These are phyloP conservation scores for Paraconiothyrium sp. DNA, from an alignment of 2,329 filamentous ascomycete species.

Conservation along the genomic window DNA sequence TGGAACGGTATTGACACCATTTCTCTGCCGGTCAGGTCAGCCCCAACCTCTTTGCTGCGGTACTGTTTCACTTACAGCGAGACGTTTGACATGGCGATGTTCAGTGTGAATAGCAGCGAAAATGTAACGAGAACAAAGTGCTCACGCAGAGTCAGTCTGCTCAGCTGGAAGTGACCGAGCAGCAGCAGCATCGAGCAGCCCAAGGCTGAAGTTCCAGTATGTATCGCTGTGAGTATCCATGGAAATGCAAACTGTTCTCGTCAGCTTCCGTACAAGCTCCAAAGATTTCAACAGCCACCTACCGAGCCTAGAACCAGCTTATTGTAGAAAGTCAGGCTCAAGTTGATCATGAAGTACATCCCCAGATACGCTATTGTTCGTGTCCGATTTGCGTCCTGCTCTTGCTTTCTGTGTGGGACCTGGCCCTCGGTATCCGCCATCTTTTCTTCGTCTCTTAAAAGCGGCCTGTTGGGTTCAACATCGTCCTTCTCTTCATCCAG, in stretches of 20 bases:
- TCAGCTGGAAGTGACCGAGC: slow-evolving; percentile 7
- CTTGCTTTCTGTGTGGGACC: background rate
- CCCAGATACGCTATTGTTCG: background rate
- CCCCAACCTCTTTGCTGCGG: background rate
- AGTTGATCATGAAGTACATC: slow-evolving; percentile 11
- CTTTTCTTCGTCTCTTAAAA: background rate
- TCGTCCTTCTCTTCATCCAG: slow-evolving; percentile 2
- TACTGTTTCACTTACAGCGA: slow-evolving; percentile 1
- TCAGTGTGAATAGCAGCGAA: slow-evolving; percentile 12
- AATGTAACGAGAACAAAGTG: slow-evolving; percentile 1
- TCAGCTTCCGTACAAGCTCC: background rate
- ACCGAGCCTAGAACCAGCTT: slow-evolving; percentile 11
- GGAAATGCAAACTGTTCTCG: slow-evolving; percentile 11
- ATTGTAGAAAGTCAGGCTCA: slow-evolving; percentile 11
- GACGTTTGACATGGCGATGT: slow-evolving; percentile 13
- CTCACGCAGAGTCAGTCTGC: slow-evolving; percentile 8
- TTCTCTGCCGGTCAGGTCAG: slow-evolving; percentile 3
- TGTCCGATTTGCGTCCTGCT: background rate
- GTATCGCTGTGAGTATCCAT: slow-evolving; percentile 13
- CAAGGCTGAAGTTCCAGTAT: slow-evolving; percentile 6
- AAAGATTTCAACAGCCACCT: background rate
- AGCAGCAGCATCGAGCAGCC: slow-evolving; percentile 6
- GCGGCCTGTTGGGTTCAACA: background rate
- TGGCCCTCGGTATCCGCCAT: slow-evolving; percentile 1
- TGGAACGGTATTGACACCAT: slow-evolving; percentile 15